Conservation (phyloP, 2,329 filamentous ascomycete species). For the Monosporascus sp. region DNA sequence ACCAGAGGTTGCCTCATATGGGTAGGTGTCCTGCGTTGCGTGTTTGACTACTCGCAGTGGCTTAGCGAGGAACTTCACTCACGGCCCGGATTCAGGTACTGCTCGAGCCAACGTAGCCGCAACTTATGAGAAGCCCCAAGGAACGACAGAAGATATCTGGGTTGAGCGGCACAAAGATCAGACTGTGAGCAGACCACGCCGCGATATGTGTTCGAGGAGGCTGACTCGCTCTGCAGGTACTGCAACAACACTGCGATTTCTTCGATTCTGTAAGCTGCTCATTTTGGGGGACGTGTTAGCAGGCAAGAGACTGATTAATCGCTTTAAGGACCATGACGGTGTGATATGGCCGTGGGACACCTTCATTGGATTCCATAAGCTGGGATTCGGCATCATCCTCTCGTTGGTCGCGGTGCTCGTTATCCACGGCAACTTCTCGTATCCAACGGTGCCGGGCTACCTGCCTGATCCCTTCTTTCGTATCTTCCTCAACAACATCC, state of each 20-base stretch:
- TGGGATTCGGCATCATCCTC: conserved; percentile 39
- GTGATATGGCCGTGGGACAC: conserved; percentile 50
- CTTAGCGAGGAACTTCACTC: not conserved
- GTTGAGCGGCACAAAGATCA: conserved; percentile 24
- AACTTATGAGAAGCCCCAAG: conserved; percentile 27
- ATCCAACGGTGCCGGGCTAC: conserved; percentile 35
- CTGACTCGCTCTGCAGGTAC: conserved; percentile 23
- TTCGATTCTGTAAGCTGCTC: conserved; percentile 34
- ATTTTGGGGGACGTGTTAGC: too few relatives aligned
- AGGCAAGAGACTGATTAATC: not conserved
- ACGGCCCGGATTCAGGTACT: conserved; percentile 17
- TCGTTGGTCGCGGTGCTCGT: conserved; percentile 37
- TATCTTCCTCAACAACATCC: conserved; percentile 22
- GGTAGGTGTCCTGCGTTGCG: conserved; percentile 9
- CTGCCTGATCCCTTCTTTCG: conserved; percentile 38
- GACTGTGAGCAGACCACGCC: conserved; percentile 16
- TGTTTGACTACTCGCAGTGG: not conserved
- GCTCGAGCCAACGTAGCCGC: conserved; percentile 30
- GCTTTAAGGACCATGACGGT: conserved; percentile 37
- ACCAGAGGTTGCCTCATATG: conserved; percentile 19
- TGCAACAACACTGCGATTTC: conserved; percentile 48
- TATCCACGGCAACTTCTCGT: conserved; percentile 45
- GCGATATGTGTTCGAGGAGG: not conserved
- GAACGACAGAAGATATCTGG: conserved; percentile 28
- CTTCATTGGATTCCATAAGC: conserved; percentile 37